Percentiles rank a stretch among this genome's conserved stretches.
phyloP scores from a whole-genome alignment of 176 grass and related monocot genomes.

The Musa acuminata region DNA sequence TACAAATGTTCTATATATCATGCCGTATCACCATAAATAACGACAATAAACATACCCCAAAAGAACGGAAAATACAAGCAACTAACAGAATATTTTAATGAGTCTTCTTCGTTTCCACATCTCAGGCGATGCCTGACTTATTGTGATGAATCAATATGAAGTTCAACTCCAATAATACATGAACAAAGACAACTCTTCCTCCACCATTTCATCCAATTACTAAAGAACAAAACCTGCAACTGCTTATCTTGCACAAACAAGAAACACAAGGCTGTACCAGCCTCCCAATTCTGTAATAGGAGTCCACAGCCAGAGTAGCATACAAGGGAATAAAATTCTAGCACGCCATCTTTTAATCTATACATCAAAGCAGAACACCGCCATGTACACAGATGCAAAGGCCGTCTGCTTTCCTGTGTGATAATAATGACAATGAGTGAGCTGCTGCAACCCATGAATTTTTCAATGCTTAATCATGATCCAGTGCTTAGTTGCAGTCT shows the following conservation, averaged over 20 bases:
- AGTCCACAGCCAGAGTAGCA: neutral
- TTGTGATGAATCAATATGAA: slow-evolving; percentile 20
- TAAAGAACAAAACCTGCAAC: slow-evolving; percentile 11
- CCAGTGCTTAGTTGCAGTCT: slow-evolving; percentile 3
- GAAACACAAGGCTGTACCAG: neutral
- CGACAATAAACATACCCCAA: neutral
- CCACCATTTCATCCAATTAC: neutral
- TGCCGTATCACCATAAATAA: neutral
- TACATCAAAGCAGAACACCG: neutral
- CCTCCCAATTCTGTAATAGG: neutral
- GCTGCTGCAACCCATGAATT: neutral
- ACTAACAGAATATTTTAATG: neutral
- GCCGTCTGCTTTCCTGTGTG: neutral
- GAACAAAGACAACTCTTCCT: neutral
- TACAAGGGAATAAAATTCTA: neutral
- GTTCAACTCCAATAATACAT: slow-evolving; percentile 10
- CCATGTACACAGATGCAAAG: neutral
- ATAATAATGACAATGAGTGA: neutral
- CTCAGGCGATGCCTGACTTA: neutral
- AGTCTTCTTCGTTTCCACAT: neutral
- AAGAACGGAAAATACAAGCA: neutral
- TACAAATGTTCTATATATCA: neutral
- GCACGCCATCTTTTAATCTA: slow-evolving; percentile 3
- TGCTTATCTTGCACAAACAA: neutral
- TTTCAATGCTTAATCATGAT: neutral